Evolutionary conservation across 2,329 filamentous ascomycete genomes (phyloP), one percentile per base, ranked within the genome.

Genomic region (Zasmidium angulare): DNA sequence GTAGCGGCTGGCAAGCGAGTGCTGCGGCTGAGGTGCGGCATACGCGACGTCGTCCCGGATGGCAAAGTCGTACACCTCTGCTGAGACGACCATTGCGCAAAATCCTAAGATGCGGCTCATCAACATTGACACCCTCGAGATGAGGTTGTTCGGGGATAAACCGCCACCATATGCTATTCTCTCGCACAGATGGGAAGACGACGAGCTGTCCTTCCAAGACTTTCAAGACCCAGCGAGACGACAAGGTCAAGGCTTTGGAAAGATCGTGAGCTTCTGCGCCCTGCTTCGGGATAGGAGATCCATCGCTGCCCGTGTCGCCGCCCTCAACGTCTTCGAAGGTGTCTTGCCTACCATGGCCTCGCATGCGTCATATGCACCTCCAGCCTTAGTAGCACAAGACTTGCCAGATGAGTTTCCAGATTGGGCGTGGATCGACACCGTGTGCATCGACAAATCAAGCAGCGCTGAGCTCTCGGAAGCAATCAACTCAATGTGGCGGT

Each of bases 61-160:
- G n/a, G n/a, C n/a, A n/a, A n/a, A n/a, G n/a, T n/a, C n/a, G n/a
- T n/a, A n/a, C n/a, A n/a, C n/a, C n/a, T n/a, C n/a, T n/a, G n/a
- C n/a, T n/a, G n/a, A n/a, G n/a, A n/a, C n/a, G n/a, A n/a, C n/a
- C n/a, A n/a, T n/a, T n/a, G n/a, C n/a, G n/a, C n/a, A n/a, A n/a
- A n/a, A n/a, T n/a, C n/a, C n/a, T n/a, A n/a, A n/a, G n/a, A 69
- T 69, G 68, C 67, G 67, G 1, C 58, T 68, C 11, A 57, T 69
- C 36, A 60, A 66, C 46, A 62, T 58, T 10, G 9, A 31, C 17
- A 63, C 61, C 0, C 46, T 68, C 11, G 40, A 63, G 22, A 48
- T 68, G 14, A 26, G 58, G 11, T 64, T 64, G 14, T 67, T 65
- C 48, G 58, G 53, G 17, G 22, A 53, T 2, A 19, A 61, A 1